These are phyloP conservation scores for Ophiocordyceps camponoti-saundersi DNA, from an alignment of 2,329 filamentous ascomycete genomes.

Conservation along the genomic window DNA sequence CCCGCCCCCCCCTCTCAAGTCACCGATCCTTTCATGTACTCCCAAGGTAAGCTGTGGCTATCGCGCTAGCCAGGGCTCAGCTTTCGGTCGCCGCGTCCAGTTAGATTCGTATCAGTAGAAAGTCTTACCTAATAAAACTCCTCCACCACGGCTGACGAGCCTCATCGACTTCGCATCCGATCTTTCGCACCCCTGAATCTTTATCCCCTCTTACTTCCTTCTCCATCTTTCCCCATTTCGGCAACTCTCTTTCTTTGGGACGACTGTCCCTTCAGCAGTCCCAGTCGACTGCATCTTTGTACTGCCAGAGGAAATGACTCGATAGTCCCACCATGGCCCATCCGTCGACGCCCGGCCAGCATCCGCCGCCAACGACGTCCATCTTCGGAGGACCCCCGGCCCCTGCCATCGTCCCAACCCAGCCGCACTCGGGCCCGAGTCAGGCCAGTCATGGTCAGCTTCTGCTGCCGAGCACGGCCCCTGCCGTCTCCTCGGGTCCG, in stretches of 20 bases:
- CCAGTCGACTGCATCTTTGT: not conserved
- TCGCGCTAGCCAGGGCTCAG: not conserved
- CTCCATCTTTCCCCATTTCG: too few relatives aligned
- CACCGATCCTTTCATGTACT: too few relatives aligned
- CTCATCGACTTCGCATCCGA: not conserved
- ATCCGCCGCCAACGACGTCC: slow-evolving; percentile 17
- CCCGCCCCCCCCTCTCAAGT: not conserved
- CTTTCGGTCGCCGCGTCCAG: not conserved
- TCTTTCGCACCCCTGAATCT: not conserved
- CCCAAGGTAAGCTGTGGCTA: too few relatives aligned
- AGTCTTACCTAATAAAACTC: not conserved
- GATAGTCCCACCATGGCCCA: slow-evolving; percentile 19
- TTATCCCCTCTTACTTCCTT: not conserved
- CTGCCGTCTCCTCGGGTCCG: slow-evolving; percentile 3
- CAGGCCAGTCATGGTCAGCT: slow-evolving; percentile 5
- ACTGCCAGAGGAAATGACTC: not conserved
- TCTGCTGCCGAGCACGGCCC: slow-evolving; percentile 6
- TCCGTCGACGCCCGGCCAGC: slow-evolving; percentile 26
- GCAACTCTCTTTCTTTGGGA: not conserved
- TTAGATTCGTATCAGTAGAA: not conserved
- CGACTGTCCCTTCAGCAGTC: not conserved
- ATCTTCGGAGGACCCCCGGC: slow-evolving; percentile 27
- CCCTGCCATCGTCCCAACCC: slow-evolving; percentile 9
- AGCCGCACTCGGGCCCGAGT: slow-evolving; percentile 9
- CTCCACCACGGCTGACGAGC: not conserved